Base-by-base conservation (phyloP, 768 basidiomycete genomes). In the Podaxis carcinomalis region DNA sequence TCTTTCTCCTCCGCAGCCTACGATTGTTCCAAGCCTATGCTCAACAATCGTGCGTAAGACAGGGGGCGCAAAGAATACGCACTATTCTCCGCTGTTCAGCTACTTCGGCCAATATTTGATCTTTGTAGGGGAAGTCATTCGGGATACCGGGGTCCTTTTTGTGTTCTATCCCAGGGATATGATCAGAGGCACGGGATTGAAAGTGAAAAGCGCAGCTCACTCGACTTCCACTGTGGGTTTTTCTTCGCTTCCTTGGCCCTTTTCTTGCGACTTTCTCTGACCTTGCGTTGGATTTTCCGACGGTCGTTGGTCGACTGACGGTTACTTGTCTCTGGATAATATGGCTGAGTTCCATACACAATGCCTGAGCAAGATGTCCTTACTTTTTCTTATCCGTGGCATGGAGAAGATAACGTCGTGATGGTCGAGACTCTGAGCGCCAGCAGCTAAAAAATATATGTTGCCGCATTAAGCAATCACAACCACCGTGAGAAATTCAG, bases 101-200 rank as follows among this genome's bases (percentile, higher is more conserved):
- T 55, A 96, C 82, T 68, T 98, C 95, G 4, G 93, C 95, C 28
- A 98, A 78, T 64, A 98, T 89, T 73, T 93, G 88, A 68, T 95
- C 95, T 75, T 96, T 98, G 81, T 88, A 95, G 3, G 93, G 94
- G 75, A 94, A 94, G 62, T 86, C 87, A 74, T 90, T 95, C 5
- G 95, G 95, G 65, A 97, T 94, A 49, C 95, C 95, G 32, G 91
- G 93, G 72, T 98, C 95, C 72, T 93, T 95, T 68, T 84, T 81
- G 63, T 87, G 84, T 73, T 90, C 90, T 91, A 64, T 2, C 32
- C 44, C 11, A 28, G 56, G 37, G 9, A 23, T 11, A 46, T 16
- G 21, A 42, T 59, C 27, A 63, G 35, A 5, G 1, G 21, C 10
- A 50, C 53, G n/a, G 25, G 27, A 25, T 40, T 47, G 44, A 54